A percentile compares a stretch with the other conserved stretches of the same genome.
Conservation (phyloP, 495 filamentous ascomycete species). For the Venustampulla echinocandica region DNA sequence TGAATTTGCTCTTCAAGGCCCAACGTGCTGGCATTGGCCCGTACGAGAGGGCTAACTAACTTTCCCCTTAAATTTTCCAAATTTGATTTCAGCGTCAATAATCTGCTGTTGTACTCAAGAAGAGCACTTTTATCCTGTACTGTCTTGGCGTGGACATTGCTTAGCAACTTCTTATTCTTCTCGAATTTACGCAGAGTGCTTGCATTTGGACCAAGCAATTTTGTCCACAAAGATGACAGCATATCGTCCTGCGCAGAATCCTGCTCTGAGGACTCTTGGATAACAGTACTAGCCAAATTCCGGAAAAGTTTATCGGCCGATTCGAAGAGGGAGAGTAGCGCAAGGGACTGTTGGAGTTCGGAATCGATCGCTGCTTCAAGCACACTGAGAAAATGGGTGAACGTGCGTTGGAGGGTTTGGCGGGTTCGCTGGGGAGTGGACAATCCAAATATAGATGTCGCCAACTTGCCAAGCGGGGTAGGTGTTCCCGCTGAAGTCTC, state of each 20-base stretch:
- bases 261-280: constrained; percentile 70
- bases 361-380: constrained; percentile 81
- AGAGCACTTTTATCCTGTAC: constrained; percentile 78
- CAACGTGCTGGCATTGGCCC: constrained; percentile 55
- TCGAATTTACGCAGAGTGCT: constrained; percentile 74
- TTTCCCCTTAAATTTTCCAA: constrained; percentile 70
- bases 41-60: constrained; percentile 71
- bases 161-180: constrained; percentile 68
- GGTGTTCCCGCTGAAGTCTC: constrained; percentile 53
- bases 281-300: constrained; percentile 77
- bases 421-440: constrained; percentile 71
- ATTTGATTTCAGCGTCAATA: constrained; percentile 69
- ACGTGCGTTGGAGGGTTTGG: constrained; percentile 71
- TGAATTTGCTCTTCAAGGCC: constrained; percentile 75
- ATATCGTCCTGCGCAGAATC: constrained; percentile 71
- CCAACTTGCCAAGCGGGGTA: constrained; percentile 55
- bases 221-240: constrained; percentile 76
- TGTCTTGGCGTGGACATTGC: constrained; percentile 68
- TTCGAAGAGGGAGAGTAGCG: constrained; percentile 77
- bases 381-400: constrained; percentile 76
- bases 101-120: constrained; percentile 71
- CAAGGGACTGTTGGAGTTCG: constrained; percentile 66
- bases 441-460: constrained; percentile 67
- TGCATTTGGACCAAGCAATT: constrained; percentile 65
- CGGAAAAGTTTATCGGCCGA: constrained; percentile 80